Percentiles rank a stretch among this genome's conserved stretches.
These are phyloP conservation scores for Madurella mycetomatis DNA, from an alignment of 2,329 filamentous ascomycete genomes.

Conservation along the genomic window DNA sequence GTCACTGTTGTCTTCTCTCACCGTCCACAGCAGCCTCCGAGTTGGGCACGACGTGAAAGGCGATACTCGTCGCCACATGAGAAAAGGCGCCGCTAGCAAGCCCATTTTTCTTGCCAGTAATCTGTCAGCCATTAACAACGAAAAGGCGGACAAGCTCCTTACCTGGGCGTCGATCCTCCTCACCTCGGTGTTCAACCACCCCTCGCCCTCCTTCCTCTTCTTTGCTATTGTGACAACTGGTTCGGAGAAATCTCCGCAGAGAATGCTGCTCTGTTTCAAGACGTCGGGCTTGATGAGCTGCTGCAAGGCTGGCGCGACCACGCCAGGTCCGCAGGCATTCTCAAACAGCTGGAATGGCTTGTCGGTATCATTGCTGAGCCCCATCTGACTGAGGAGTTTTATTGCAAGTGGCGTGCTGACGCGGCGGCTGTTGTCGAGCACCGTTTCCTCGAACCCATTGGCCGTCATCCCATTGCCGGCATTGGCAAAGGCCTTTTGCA, in stretches of 20 bases:
- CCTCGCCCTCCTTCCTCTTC: constrained; percentile 36
- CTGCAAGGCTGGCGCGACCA: constrained; percentile 44
- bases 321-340: constrained; percentile 49
- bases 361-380: constrained; percentile 24
- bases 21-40: constrained; percentile 27
- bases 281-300: constrained; percentile 34
- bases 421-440: constrained; percentile 16
- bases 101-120: constrained; percentile 21
- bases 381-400: constrained; percentile 31
- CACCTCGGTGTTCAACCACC: constrained; percentile 44
- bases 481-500: constrained; percentile 18
- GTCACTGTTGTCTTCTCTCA: not conserved
- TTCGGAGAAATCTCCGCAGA: constrained; percentile 46
- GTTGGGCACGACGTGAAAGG: constrained; percentile 28
- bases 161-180: constrained; percentile 45
- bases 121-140: not conserved
- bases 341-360: constrained; percentile 43
- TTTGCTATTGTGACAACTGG: constrained; percentile 39
- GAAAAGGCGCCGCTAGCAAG: constrained; percentile 24
- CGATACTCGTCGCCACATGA: constrained; percentile 27
- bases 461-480: constrained; percentile 1
- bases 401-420: constrained; percentile 25
- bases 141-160: constrained; percentile 13
- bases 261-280: constrained; percentile 40
- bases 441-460: constrained; percentile 2